Evolutionary conservation across 2,329 filamentous ascomycete species (phyloP).

Genomic region (Aspergillus fumigatus): DNA sequence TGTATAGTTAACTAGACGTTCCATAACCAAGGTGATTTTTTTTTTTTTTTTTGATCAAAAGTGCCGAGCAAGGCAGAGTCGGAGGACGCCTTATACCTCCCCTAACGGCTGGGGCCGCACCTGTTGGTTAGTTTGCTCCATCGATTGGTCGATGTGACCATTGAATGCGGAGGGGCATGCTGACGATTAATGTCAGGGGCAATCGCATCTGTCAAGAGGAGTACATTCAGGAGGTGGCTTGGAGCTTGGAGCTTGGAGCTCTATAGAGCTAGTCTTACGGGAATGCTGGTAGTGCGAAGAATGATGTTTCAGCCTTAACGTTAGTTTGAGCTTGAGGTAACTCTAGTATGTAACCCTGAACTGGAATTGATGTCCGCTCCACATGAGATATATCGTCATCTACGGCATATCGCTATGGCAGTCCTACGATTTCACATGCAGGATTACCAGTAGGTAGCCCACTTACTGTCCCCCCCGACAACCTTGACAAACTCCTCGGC

Average conservation of each 20-base stretch:
- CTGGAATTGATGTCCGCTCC: neutral
- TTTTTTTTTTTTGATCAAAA: too few species aligned
- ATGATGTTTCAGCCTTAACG: neutral
- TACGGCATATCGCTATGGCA: neutral
- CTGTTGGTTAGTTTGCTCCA: constrained; percentile 1
- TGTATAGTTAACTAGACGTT: too few species aligned
- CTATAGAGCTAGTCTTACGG: neutral
- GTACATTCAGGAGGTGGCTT: neutral
- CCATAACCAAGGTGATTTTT: too few species aligned
- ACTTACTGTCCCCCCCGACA: constrained; percentile 43
- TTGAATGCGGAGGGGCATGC: neutral
- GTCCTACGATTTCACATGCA: neutral
- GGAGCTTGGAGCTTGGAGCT: neutral
- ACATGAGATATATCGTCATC: neutral
- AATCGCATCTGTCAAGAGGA: neutral
- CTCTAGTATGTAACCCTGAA: neutral
- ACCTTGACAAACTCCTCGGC: constrained; percentile 55
- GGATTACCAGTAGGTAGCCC: constrained; percentile 22
- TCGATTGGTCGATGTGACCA: constrained; percentile 1
- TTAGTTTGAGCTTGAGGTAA: neutral
- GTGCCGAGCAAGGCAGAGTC: constrained; percentile 1
- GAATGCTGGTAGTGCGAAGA: neutral
- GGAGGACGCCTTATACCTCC: constrained; percentile 1
- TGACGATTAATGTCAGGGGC: neutral
- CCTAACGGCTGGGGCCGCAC: neutral